Conservation (phyloP, 2,329 filamentous ascomycete species). For the Xylaria sp. region DNA sequence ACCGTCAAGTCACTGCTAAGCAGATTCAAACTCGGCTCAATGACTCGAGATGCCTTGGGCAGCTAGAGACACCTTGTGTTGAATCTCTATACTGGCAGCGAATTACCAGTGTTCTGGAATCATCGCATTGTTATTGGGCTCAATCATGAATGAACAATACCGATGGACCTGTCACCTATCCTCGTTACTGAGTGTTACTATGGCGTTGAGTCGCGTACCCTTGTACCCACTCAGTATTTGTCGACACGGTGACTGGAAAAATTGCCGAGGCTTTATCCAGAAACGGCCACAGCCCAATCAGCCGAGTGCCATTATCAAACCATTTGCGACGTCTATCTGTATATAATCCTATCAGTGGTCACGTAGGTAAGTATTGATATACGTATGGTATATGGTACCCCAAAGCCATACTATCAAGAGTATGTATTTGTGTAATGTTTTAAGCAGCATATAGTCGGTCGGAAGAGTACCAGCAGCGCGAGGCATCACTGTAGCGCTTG, state of each 20-base stretch:
- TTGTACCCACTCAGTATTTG: not conserved
- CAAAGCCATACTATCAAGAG: too few relatives aligned
- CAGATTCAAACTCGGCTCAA: not conserved
- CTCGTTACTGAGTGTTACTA: not conserved
- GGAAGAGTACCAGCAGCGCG: not conserved
- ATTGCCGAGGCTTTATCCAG: constrained; percentile 37
- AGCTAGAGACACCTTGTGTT: not conserved
- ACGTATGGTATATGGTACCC: too few relatives aligned
- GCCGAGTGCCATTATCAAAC: constrained; percentile 27
- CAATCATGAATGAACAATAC: not conserved
- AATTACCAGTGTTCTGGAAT: not conserved
- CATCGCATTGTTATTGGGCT: not conserved
- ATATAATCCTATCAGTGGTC: not conserved
- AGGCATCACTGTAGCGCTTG: not conserved
- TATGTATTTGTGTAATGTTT: too few relatives aligned
- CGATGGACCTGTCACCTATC: not conserved
- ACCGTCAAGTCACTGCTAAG: not conserved
- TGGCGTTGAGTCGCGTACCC: not conserved
- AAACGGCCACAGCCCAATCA: constrained; percentile 20
- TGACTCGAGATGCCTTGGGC: constrained; percentile 3
- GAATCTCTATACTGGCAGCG: too few relatives aligned
- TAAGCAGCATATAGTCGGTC: not conserved
- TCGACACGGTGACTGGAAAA: not conserved
- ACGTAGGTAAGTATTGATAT: too few relatives aligned
- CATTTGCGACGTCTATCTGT: not conserved